A percentile compares a stretch with the other conserved stretches of the same genome.
These are phyloP conservation scores for Colletotrichum tofieldiae DNA, from an alignment of 2,329 filamentous ascomycete genomes.

Conservation along the genomic window DNA sequence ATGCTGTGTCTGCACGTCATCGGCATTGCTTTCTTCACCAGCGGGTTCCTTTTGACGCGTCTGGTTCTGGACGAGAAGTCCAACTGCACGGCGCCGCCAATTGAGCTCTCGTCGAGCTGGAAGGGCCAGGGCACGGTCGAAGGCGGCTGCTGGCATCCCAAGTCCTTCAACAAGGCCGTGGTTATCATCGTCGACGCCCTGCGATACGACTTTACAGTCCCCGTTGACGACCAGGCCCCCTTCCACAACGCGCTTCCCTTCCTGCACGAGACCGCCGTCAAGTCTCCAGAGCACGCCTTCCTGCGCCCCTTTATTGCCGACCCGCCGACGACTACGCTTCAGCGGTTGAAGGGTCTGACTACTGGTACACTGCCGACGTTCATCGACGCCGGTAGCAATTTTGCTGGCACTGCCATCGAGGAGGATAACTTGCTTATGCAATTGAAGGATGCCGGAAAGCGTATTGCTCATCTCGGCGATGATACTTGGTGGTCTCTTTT, in stretches of 20 bases:
- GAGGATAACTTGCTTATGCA: slow-evolving; percentile 87
- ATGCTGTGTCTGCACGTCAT: slow-evolving; percentile 81
- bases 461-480: slow-evolving; percentile 94
- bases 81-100: slow-evolving; percentile 78
- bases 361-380: slow-evolving; percentile 97
- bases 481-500: slow-evolving; percentile 97
- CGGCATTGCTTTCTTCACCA: slow-evolving; percentile 93
- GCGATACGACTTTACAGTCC: slow-evolving; percentile 96
- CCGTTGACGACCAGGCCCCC: slow-evolving; percentile 70
- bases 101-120: slow-evolving; percentile 62
- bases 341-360: slow-evolving; percentile 92
- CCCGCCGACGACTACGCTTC: slow-evolving; percentile 93
- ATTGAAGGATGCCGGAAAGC: slow-evolving; percentile 75
- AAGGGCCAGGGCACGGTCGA: slow-evolving; percentile 61
- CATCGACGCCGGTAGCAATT: slow-evolving; percentile 93
- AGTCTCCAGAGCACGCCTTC: slow-evolving; percentile 86
- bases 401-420: slow-evolving; percentile 94
- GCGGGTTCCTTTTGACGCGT: slow-evolving; percentile 93
- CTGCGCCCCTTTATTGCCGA: slow-evolving; percentile 96
- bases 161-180: slow-evolving; percentile 92
- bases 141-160: slow-evolving; percentile 95
- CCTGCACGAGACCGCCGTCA: slow-evolving; percentile 84
- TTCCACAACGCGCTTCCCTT: slow-evolving; percentile 93
- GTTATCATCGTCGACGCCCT: slow-evolving; percentile 93
- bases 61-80: slow-evolving; percentile 85